Evolutionary conservation across 176 grass and related monocot species (phyloP).

Genomic region (Oryza officinalis): DNA sequence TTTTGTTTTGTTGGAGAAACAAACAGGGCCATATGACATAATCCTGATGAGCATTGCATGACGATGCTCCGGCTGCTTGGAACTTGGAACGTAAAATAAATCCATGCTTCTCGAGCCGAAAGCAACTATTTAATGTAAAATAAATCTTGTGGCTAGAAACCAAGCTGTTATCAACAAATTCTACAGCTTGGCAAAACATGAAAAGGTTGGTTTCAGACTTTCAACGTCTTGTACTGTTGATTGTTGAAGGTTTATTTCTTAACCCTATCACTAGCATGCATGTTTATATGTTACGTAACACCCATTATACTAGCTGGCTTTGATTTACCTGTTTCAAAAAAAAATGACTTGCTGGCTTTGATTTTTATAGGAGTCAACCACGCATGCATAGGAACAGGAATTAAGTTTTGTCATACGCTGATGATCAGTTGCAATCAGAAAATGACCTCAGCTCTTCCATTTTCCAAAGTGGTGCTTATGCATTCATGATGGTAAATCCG

Average conservation of each 20-base stretch:
- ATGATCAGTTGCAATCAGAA: neutral
- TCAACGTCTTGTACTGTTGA: neutral
- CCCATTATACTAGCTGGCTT: conserved; percentile 7
- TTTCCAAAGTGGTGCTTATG: neutral
- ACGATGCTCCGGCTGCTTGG: neutral
- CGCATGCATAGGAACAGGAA: neutral
- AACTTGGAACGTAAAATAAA: neutral
- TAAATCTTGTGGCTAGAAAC: neutral
- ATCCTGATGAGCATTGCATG: neutral
- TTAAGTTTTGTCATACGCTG: neutral
- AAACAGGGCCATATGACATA: no score
- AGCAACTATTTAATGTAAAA: neutral
- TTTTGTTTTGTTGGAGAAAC: no score
- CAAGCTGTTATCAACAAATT: neutral
- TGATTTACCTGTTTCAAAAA: no score
- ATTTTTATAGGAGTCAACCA: neutral
- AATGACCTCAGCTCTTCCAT: neutral
- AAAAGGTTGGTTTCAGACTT: neutral
- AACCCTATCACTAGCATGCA: no score
- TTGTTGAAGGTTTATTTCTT: neutral
- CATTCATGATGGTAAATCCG: neutral
- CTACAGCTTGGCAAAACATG: neutral
- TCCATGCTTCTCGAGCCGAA: neutral
- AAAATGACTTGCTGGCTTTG: no score
- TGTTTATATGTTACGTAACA: neutral